phyloP scores from a whole-genome alignment of 2,329 filamentous ascomycete species.

The Canariomyces notabilis region DNA sequence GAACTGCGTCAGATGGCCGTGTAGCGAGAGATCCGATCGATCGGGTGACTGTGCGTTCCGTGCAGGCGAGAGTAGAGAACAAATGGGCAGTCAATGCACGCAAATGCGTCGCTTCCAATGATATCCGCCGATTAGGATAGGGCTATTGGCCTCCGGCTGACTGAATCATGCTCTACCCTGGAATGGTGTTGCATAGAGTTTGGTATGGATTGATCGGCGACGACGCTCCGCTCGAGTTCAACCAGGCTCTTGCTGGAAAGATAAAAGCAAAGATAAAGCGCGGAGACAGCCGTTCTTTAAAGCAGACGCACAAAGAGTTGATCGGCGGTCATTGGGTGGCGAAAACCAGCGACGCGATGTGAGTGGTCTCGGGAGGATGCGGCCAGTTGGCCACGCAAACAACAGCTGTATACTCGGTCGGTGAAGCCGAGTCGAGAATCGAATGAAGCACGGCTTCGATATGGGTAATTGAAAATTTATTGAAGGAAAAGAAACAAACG shows the following conservation, averaged over 20 bases:
- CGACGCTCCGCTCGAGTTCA: neutral
- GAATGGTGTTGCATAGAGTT: neutral
- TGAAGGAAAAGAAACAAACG: neutral
- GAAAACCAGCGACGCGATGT: constrained; percentile 1
- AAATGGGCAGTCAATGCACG: constrained; percentile 10
- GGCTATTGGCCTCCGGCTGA: neutral
- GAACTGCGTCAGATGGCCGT: constrained; percentile 15
- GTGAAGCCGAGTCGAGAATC: constrained; percentile 12
- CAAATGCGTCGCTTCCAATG: neutral
- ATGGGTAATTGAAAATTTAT: constrained; percentile 1
- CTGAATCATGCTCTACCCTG: neutral
- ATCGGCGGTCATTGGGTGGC: constrained; percentile 5
- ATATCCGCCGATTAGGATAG: neutral
- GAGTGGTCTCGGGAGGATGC: constrained; percentile 7
- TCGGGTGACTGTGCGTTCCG: constrained; percentile 7
- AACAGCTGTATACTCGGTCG: neutral
- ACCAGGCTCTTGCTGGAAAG: neutral
- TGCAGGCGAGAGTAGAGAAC: neutral
- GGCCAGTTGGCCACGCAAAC: constrained; percentile 12
- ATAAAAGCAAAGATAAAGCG: neutral
- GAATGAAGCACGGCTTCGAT: constrained; percentile 25
- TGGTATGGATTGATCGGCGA: no score
- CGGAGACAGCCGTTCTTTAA: constrained; percentile 3
- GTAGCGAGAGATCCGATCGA: constrained; percentile 17
- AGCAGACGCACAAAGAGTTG: neutral